Evolutionary conservation across 1,284 basidiomycete genomes (phyloP), one percentile per base, ranked within the genome.

Genomic region (Trichosporon coremiiforme): DNA sequence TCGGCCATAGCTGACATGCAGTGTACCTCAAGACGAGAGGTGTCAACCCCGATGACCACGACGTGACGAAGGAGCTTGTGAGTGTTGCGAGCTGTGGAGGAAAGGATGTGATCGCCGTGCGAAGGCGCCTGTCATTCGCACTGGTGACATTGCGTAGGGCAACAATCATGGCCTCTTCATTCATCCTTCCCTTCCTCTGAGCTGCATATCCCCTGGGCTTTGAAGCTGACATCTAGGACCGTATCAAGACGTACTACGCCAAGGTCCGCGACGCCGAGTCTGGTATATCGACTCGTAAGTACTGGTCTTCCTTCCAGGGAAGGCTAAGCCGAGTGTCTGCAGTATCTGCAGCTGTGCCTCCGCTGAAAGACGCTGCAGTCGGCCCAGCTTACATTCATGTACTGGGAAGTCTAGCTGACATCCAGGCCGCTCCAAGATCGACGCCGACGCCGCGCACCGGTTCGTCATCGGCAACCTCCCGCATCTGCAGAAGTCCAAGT

Each of bases 1-100:
- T 45, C 25, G 9, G 15, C 17, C 10, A 38, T 45, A 33, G 67
- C 67, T 71, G 33, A 70, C 65, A 13, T 31, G 8, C 67, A 84
- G 82, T 83, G 33, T 84, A 82, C 65, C 75, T 84, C 64, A 78
- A 79, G 66, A 74, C 77, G 22, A 78, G 78, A 47, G 82, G 82
- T 0, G 66, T 81, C 36, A 76, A 83, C 64, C 81, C 82, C 15
- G 76, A 74, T 4, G 70, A 64, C 10, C 82, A 84, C 73, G 78
- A 78, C 8, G 82, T 84, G 15, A 60, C 75, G 1, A 45, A 68
- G 4, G 82, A 84, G 68, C 76, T 84, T 4, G 78, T 75, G 64
- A 70, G 74, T 73, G 31, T n/a, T n/a, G 17, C 17, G 17, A 17
- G 41, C n/a, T 0, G 1, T 1, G 3, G 41, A 15, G 17, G 17